Evolutionary conservation across 352 stramenopile genomes (phyloP), one percentile per base, ranked within the genome.

Genomic region (Phytophthora crassamura): DNA sequence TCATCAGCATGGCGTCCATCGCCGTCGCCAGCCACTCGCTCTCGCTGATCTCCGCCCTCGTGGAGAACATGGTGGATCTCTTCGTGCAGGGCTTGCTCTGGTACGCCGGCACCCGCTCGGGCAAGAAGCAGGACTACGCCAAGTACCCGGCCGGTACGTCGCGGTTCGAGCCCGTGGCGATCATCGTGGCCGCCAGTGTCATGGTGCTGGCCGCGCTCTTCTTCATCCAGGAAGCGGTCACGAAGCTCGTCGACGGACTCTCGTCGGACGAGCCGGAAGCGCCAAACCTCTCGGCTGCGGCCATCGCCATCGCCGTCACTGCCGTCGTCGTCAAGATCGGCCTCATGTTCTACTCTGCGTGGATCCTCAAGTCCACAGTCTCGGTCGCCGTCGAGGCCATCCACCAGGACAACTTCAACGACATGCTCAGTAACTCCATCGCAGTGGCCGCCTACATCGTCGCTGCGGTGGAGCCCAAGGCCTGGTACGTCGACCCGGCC

Each of bases 401-500:
- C 48, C 80, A 87, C 51, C 86, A 98, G 74, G 94, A 99, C 86
- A 97, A 99, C 72, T 90, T 88, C 68, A 99, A 99, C 74, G 95
- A 99, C 77, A 89, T 86, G 18, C 59, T 98, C 4, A 95, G 77
- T 66, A 99, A 99, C 66, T 84, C 76, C 34, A 89, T 98, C 4
- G 94, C 94, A 16, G 84, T 96, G 28, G 57, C 90, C 0, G 93
- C 93, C 4, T 92, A 83, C 62, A 73, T 80, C 28, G 69, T 88
- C 41, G 65, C 76, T 34, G 72, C 78, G 3, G 64, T 69, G 2
- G 59, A 74, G 58, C 92, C 53, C 0, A 49, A 77, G 11, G 51
- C 81, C 10, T 98, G 92, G 94, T 98, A 88, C 64, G 72, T 98
- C 14, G 95, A 99, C 79, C 82, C 92, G 2, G 72, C 88, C n/a